These are phyloP conservation scores for Cordyceps cateniannulata DNA, from an alignment of 2,329 filamentous ascomycete species.

Conservation along the genomic window DNA sequence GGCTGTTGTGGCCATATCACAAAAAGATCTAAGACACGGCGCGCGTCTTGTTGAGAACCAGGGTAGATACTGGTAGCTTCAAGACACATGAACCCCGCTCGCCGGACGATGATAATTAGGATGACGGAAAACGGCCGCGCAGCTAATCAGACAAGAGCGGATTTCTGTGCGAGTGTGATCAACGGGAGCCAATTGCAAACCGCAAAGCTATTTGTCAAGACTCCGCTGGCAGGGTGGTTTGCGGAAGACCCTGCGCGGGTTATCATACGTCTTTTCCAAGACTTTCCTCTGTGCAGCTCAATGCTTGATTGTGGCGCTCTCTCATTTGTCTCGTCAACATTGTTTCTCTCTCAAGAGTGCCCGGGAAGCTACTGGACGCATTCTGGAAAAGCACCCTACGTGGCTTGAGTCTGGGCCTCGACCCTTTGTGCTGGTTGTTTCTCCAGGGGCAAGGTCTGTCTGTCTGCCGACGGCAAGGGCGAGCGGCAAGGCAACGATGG, in stretches of 20 bases:
- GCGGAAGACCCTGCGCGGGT: neutral
- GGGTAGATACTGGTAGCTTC: neutral
- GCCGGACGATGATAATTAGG: too few species aligned
- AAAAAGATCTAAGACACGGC: neutral
- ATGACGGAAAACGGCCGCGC: conserved; percentile 1
- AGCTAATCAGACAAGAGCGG: neutral
- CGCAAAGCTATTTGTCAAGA: neutral
- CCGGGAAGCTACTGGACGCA: too few species aligned
- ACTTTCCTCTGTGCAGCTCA: neutral
- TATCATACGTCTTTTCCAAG: neutral
- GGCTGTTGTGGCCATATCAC: neutral
- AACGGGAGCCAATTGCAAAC: neutral
- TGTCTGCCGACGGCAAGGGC: neutral
- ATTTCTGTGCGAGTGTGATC: neutral
- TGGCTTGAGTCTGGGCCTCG: neutral
- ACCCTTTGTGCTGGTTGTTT: neutral
- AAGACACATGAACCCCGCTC: neutral
- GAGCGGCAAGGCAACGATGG: neutral
- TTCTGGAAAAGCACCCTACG: too few species aligned
- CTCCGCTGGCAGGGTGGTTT: neutral
- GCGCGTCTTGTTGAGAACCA: neutral
- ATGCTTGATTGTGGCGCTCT: neutral
- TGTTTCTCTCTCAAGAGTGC: neutral
- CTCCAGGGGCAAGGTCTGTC: too few species aligned
- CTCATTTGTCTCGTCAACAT: neutral